phyloP scores from a whole-genome alignment of 352 stramenopile species.

The Phytopythium vexans region DNA sequence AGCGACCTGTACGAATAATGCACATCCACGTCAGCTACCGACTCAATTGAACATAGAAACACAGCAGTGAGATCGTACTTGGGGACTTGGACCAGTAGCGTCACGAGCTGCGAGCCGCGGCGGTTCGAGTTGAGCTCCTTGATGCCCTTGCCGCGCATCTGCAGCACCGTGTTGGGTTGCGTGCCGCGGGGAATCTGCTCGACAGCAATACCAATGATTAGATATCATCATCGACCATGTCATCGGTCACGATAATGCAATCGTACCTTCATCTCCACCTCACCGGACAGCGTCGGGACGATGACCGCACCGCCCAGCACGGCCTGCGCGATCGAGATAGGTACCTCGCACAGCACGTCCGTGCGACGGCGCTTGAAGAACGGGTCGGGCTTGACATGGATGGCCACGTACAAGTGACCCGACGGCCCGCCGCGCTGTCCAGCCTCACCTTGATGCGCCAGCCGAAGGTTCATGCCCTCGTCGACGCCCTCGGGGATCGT shows the following conservation, averaged over 20 bases:
- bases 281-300: slow-evolving; percentile 95
- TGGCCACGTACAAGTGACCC: slow-evolving; percentile 94
- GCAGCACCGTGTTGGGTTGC: slow-evolving; percentile 94
- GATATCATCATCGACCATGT: not conserved
- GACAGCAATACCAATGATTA: not conserved
- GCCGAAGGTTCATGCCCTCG: slow-evolving; percentile 94
- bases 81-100: slow-evolving; percentile 95
- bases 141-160: slow-evolving; percentile 97
- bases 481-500: slow-evolving; percentile 95
- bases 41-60: not conserved
- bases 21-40: not conserved
- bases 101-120: slow-evolving; percentile 96
- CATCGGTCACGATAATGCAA: not conserved
- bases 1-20: slow-evolving; percentile 59
- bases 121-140: slow-evolving; percentile 91
- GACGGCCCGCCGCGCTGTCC: slow-evolving; percentile 79
- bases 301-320: slow-evolving; percentile 93
- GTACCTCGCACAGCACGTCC: slow-evolving; percentile 94
- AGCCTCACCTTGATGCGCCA: slow-evolving; percentile 91
- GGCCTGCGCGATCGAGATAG: slow-evolving; percentile 91
- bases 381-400: slow-evolving; percentile 92
- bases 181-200: slow-evolving; percentile 88
- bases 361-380: slow-evolving; percentile 96
- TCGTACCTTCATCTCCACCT: slow-evolving; percentile 96
- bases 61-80: slow-evolving; percentile 55